These are phyloP conservation scores for Sporothrix globosa DNA, from an alignment of 2,329 filamentous ascomycete genomes.

Conservation along the genomic window DNA sequence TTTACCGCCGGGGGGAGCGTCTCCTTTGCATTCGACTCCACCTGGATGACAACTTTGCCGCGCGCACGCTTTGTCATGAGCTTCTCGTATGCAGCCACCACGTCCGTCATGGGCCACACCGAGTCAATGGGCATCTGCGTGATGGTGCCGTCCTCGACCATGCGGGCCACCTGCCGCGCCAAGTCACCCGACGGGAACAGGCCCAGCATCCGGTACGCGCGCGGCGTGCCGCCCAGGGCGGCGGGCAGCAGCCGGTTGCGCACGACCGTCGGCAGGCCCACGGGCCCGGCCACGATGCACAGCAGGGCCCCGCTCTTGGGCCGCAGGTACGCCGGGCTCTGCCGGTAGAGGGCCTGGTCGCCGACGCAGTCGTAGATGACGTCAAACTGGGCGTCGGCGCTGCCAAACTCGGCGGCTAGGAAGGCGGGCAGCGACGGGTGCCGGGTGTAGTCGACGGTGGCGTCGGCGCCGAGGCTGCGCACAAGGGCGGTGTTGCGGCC, in stretches of 20 bases:
- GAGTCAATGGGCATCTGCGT: conserved; percentile 42
- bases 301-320: conserved; percentile 43
- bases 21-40: conserved; percentile 29
- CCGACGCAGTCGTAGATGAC: conserved; percentile 56
- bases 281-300: conserved; percentile 43
- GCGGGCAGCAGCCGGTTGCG: conserved; percentile 43
- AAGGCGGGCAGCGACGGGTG: conserved; percentile 45
- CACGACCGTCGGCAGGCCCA: conserved; percentile 41
- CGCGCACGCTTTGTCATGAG: conserved; percentile 42
- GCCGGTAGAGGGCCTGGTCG: conserved; percentile 50
- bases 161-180: conserved; percentile 40
- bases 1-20: background rate
- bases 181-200: conserved; percentile 40
- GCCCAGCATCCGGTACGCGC: conserved; percentile 41
- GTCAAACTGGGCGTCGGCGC: conserved; percentile 44
- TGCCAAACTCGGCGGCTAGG: conserved; percentile 43
- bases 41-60: conserved; percentile 43
- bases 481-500: conserved; percentile 52
- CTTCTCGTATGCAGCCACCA: conserved; percentile 42
- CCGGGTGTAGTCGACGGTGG: conserved; percentile 50
- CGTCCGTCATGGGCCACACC: conserved; percentile 42
- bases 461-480: conserved; percentile 52
- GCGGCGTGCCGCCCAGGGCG: conserved; percentile 42
- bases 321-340: conserved; percentile 48
- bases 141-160: conserved; percentile 40